phyloP scores from a whole-genome alignment of 495 filamentous ascomycete species.

The Thozetella sp. region DNA sequence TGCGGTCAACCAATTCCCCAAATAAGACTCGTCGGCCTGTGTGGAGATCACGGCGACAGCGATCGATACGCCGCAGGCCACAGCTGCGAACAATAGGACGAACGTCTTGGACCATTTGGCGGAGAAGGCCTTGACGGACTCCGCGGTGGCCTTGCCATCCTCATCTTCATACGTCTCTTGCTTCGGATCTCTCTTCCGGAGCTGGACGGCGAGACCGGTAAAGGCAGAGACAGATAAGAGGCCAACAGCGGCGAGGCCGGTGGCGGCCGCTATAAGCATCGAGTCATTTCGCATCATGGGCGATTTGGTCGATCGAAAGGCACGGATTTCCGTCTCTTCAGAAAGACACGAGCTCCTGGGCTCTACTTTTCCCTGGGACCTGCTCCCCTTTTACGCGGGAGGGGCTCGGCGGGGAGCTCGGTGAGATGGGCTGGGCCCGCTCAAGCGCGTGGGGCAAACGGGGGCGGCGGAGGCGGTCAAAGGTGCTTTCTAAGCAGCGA shows the following conservation, averaged over 20 bases:
- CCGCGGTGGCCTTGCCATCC: slow-evolving; percentile 61
- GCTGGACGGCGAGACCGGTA: slow-evolving; percentile 21
- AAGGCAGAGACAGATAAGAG: slow-evolving; percentile 36
- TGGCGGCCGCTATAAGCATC: slow-evolving; percentile 24
- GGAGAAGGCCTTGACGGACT: slow-evolving; percentile 56
- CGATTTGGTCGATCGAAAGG: too few relatives aligned
- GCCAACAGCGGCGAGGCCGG: slow-evolving; percentile 34
- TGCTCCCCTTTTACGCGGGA: too few relatives aligned
- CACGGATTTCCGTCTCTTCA: too few relatives aligned
- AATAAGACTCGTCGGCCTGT: slow-evolving; percentile 16
- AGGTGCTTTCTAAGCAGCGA: slow-evolving; percentile 6
- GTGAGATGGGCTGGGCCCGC: slow-evolving; percentile 11
- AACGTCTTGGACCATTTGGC: slow-evolving; percentile 45
- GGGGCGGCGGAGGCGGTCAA: slow-evolving; percentile 3
- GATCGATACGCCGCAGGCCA: slow-evolving; percentile 47
- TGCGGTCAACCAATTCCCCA: slow-evolving; percentile 42
- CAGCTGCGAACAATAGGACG: slow-evolving; percentile 41
- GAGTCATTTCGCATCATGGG: slow-evolving; percentile 29
- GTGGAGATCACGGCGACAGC: slow-evolving; percentile 41
- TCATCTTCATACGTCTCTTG: slow-evolving; percentile 58
- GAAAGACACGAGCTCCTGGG: too few relatives aligned
- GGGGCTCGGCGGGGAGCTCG: neutral
- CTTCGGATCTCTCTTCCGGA: slow-evolving; percentile 28
- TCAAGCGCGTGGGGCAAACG: too few relatives aligned
- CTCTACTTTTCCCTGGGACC: too few relatives aligned